These are phyloP conservation scores for Aphanomyces invadans DNA, from an alignment of 352 stramenopile genomes.

Conservation along the genomic window DNA sequence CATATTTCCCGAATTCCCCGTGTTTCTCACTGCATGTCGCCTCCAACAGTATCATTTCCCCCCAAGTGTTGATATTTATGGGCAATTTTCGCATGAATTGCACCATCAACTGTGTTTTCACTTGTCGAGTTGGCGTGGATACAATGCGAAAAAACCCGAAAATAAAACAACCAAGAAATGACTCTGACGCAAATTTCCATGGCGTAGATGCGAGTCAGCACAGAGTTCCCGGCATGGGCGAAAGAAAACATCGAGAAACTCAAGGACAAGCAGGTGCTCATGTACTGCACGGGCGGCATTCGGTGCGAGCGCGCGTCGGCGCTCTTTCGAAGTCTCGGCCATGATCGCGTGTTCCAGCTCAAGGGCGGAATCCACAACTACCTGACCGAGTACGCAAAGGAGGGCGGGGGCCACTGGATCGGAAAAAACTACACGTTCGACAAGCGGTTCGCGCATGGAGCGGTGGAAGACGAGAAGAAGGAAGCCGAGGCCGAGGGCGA, in stretches of 20 bases:
- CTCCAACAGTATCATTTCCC: no score
- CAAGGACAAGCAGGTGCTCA: conserved; percentile 48
- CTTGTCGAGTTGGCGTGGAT: no score
- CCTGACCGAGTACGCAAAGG: conserved; percentile 59
- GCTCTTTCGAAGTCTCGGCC: conserved; percentile 40
- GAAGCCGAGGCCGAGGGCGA: conserved; percentile 36
- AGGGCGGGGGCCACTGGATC: conserved; percentile 44
- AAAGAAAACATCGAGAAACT: conserved; percentile 58
- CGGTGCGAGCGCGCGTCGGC: conserved; percentile 65
- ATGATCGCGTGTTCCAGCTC: conserved; percentile 57
- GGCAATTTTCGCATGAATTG: no score
- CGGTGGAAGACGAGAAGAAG: background rate
- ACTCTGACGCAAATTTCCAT: no score
- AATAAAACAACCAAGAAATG: no score
- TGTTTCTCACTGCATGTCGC: no score
- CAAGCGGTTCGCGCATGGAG: conserved; percentile 20
- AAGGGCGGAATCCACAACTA: conserved; percentile 72
- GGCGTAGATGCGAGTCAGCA: conserved; percentile 37
- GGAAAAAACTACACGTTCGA: conserved; percentile 78
- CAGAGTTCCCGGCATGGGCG: conserved; percentile 7
- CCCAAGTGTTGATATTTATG: no score
- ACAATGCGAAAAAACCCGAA: no score
- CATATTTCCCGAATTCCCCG: no score
- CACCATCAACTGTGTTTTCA: no score
- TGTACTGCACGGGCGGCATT: conserved; percentile 63